Percentiles rank a stretch among this genome's conserved stretches.
phyloP scores from a whole-genome alignment of 192 early-diverging fungal species.

The Gryganskiella cystojenkinii region DNA sequence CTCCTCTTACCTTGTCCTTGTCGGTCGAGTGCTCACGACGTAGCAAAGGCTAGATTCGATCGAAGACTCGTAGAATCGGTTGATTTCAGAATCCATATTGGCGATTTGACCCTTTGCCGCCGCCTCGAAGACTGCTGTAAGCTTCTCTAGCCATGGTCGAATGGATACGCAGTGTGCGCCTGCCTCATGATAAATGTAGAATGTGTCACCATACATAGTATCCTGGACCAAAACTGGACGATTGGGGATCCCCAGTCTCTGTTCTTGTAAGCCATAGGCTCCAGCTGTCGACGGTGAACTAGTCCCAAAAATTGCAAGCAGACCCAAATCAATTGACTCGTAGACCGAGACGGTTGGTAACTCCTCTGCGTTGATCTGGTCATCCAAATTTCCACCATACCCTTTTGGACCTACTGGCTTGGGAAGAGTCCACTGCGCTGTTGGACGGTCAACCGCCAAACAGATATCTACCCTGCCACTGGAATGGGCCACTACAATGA shows the following conservation, averaged over 20 bases:
- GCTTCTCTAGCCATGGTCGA: constrained; percentile 61
- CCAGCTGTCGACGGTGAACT: constrained; percentile 1
- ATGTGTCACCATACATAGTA: constrained; percentile 66
- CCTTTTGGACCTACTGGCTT: constrained; percentile 4
- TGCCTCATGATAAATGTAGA: constrained; percentile 75
- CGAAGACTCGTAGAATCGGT: constrained; percentile 20
- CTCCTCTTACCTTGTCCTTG: constrained; percentile 31
- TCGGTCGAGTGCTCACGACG: constrained; percentile 31
- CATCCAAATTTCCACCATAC: background rate
- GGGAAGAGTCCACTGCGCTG: constrained; percentile 48
- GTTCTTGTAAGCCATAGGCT: constrained; percentile 29
- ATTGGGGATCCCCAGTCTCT: constrained; percentile 56
- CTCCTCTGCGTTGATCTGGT: constrained; percentile 2
- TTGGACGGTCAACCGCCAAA: constrained; percentile 62
- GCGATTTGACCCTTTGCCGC: constrained; percentile 13
- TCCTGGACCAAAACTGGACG: constrained; percentile 68
- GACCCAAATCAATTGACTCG: constrained; percentile 54
- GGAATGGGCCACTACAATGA: constrained; percentile 68
- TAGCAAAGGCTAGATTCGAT: constrained; percentile 27
- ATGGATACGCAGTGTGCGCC: constrained; percentile 77
- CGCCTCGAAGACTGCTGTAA: constrained; percentile 41
- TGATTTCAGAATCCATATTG: constrained; percentile 14
- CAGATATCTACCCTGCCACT: constrained; percentile 73
- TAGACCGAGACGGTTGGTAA: constrained; percentile 41
- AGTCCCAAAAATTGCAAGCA: constrained; percentile 34